phyloP scores from a whole-genome alignment of 2,329 filamentous ascomycete genomes.

The Achaetomium macrosporum region DNA sequence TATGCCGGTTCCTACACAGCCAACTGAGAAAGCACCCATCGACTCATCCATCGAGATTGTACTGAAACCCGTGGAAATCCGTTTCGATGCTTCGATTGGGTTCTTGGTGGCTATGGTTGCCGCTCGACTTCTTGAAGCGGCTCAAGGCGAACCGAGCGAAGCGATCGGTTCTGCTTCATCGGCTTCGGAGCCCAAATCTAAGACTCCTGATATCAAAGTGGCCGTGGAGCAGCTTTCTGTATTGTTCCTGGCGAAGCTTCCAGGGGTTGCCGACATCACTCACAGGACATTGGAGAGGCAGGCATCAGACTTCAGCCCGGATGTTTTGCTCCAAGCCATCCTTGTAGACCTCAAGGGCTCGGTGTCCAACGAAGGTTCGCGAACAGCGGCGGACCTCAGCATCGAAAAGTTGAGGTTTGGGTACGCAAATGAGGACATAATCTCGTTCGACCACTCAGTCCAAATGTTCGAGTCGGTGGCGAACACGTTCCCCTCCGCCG shows the following conservation, averaged over 20 bases:
- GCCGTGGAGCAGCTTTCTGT: conserved; percentile 45
- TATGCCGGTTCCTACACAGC: conserved; percentile 14
- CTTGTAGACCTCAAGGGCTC: conserved; percentile 40
- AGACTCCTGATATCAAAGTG: conserved; percentile 39
- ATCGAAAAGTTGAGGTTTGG: conserved; percentile 57
- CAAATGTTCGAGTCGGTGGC: conserved; percentile 55
- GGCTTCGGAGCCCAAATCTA: conserved; percentile 12
- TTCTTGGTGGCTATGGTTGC: conserved; percentile 49
- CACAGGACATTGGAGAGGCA: conserved; percentile 39
- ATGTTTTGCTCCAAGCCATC: conserved; percentile 48
- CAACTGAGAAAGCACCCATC: conserved; percentile 23
- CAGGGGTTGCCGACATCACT: conserved; percentile 46
- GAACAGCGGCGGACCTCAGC: conserved; percentile 36
- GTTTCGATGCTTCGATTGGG: conserved; percentile 52
- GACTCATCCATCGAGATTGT: conserved; percentile 41
- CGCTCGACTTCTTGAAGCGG: conserved; percentile 42
- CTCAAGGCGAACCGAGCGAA: conserved; percentile 30
- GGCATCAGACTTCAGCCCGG: conserved; percentile 38
- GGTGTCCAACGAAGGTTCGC: conserved; percentile 26
- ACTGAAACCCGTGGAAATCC: conserved; percentile 46
- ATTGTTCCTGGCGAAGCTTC: conserved; percentile 50
- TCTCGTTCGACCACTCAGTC: conserved; percentile 55
- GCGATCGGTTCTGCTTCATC: conserved; percentile 12
- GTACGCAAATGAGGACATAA: conserved; percentile 55
- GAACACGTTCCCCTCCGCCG: conserved; percentile 52